Evolutionary conservation across 768 basidiomycete genomes (phyloP).

Genomic region (Termitomyces sp.): DNA sequence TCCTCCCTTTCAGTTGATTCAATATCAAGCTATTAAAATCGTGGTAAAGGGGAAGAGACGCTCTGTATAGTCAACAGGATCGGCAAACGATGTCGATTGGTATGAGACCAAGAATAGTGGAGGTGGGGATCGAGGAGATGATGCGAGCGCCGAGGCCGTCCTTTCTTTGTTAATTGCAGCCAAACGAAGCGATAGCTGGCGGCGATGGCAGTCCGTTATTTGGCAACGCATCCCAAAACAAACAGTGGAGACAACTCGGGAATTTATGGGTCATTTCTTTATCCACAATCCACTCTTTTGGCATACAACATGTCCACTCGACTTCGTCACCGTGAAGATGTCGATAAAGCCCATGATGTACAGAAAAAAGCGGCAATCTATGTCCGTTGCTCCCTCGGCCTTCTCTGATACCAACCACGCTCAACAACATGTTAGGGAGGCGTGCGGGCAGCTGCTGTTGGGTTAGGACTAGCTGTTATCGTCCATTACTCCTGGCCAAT

Average conservation of each 20-base stretch:
- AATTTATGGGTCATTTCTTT: no score
- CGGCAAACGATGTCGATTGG: no score
- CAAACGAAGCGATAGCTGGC: no score
- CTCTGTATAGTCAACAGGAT: no score
- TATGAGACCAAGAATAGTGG: no score
- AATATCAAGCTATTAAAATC: no score
- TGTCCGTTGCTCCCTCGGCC: slow-evolving; percentile 29
- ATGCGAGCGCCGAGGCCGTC: no score
- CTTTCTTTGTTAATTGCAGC: no score
- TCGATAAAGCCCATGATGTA: slow-evolving; percentile 51
- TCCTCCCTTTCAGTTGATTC: no score
- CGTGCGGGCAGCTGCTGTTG: slow-evolving; percentile 43
- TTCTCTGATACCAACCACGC: slow-evolving; percentile 4
- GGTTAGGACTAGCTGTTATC: slow-evolving; percentile 55
- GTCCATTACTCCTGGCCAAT: slow-evolving; percentile 67
- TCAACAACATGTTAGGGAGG: slow-evolving; percentile 39
- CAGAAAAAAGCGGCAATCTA: slow-evolving; percentile 54
- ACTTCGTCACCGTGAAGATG: slow-evolving; percentile 44
- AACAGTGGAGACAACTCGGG: neutral
- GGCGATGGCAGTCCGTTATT: no score
- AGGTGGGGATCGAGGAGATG: no score
- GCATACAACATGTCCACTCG: slow-evolving; percentile 25
- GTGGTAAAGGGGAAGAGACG: no score
- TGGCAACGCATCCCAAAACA: neutral
- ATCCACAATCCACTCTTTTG: neutral